These are phyloP conservation scores for Ammopiptanthus mongolicus DNA, from an alignment of 306 rosid species.

Conservation along the genomic window DNA sequence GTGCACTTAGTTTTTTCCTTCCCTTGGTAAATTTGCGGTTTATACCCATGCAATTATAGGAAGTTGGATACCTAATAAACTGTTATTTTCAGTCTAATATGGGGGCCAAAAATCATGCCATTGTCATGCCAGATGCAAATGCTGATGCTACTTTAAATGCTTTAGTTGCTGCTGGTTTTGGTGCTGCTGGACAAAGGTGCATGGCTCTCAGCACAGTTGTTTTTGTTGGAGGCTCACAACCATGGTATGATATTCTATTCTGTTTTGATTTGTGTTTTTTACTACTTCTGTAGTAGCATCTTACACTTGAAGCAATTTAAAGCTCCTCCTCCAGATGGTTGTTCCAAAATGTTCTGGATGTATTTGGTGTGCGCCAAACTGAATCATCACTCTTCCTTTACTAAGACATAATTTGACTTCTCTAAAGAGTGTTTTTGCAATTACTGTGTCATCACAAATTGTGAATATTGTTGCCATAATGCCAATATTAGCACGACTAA, in stretches of 20 bases:
- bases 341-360: neutral
- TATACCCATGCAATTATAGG: neutral
- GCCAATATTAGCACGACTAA: neutral
- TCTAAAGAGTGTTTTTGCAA: neutral
- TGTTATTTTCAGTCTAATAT: constrained; percentile 69
- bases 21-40: constrained; percentile 12
- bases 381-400: neutral
- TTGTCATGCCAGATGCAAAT: constrained; percentile 89
- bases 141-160: constrained; percentile 80
- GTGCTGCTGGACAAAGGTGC: constrained; percentile 99
- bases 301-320: neutral
- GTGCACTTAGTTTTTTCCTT: constrained; percentile 4
- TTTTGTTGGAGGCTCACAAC: constrained; percentile 73
- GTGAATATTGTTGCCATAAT: neutral
- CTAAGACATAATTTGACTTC: neutral
- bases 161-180: constrained; percentile 89
- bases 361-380: neutral
- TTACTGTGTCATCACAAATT: neutral
- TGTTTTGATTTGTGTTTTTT: neutral
- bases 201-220: constrained; percentile 95
- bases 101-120: constrained; percentile 97
- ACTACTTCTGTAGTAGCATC: neutral
- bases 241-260: constrained; percentile 60
- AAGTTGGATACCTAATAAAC: constrained; percentile 11
- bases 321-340: neutral